Evolutionary conservation across 352 stramenopile genomes (phyloP).

Genomic region (Plasmopara viticola): DNA sequence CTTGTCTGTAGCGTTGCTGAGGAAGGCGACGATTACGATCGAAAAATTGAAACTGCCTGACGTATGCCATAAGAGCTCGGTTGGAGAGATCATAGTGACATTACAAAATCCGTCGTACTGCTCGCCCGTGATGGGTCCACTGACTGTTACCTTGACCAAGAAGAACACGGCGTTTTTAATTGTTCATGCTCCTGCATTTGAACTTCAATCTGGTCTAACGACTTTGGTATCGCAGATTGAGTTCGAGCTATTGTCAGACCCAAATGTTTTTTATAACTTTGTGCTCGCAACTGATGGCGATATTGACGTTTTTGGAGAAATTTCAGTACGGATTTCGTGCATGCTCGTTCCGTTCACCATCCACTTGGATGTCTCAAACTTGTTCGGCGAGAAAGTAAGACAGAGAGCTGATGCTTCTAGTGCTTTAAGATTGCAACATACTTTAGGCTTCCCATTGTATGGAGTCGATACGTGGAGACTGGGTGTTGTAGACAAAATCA

Average conservation of each 20-base stretch:
- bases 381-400: conserved; percentile 22
- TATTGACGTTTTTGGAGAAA: conserved; percentile 39
- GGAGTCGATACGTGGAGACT: conserved; percentile 7
- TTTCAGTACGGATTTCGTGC: conserved; percentile 58
- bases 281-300: conserved; percentile 36
- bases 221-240: conserved; percentile 41
- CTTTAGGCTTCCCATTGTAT: conserved; percentile 17
- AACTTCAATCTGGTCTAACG: conserved; percentile 41
- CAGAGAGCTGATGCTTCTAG: not conserved
- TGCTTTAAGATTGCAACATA: conserved; percentile 13
- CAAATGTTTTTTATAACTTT: conserved; percentile 40
- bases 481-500: conserved; percentile 31
- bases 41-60: conserved; percentile 61
- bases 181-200: conserved; percentile 44
- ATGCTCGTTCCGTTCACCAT: conserved; percentile 71
- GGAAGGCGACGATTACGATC: conserved; percentile 52
- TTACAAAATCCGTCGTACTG: conserved; percentile 80
- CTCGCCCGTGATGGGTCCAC: conserved; percentile 45
- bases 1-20: conserved; percentile 54
- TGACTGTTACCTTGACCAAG: conserved; percentile 49
- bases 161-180: conserved; percentile 44
- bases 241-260: conserved; percentile 42
- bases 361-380: conserved; percentile 43
- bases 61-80: conserved; percentile 48
- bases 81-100: conserved; percentile 45